Conservation (phyloP, 179 eudicot genomes). For the Sideroxylon spinosum region DNA sequence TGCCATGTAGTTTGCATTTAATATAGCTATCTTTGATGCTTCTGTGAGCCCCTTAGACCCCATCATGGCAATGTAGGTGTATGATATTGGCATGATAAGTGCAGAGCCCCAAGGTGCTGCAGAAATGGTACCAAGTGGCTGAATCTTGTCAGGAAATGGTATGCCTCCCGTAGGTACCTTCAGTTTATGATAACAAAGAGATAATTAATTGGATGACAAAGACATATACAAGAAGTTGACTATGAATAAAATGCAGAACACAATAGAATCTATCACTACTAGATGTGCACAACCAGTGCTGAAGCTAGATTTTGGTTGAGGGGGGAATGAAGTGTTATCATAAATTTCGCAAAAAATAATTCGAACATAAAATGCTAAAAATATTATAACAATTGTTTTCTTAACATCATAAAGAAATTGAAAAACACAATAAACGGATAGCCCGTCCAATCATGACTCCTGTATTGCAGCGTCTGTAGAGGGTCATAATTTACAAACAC, state of each 20-base stretch:
- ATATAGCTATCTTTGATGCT: conserved; percentile 89
- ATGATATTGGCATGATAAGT: conserved; percentile 90
- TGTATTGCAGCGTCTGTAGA: too few relatives aligned
- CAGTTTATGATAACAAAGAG: conserved; percentile 21
- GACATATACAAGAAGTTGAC: neutral
- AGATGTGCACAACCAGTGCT: neutral
- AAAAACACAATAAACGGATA: too few relatives aligned
- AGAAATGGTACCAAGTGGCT: conserved; percentile 86
- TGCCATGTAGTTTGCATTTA: conserved; percentile 96
- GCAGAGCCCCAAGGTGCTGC: conserved; percentile 99
- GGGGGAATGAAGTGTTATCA: too few relatives aligned
- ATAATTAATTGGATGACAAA: conserved; percentile 8
- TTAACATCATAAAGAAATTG: too few relatives aligned
- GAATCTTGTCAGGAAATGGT: conserved; percentile 62
- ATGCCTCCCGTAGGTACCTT: conserved; percentile 90
- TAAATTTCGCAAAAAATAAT: too few relatives aligned
- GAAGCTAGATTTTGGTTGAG: too few relatives aligned
- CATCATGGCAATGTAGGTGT: conserved; percentile 96
- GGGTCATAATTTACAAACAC: too few relatives aligned
- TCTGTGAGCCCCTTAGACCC: conserved; percentile 88
- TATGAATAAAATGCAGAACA: neutral
- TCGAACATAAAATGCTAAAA: too few relatives aligned
- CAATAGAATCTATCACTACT: neutral
- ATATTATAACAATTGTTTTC: too few relatives aligned
- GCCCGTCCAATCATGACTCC: too few relatives aligned